These are phyloP conservation scores for Brettanomyces sp. DNA, from an alignment of 805 yeast species.

Conservation along the genomic window DNA sequence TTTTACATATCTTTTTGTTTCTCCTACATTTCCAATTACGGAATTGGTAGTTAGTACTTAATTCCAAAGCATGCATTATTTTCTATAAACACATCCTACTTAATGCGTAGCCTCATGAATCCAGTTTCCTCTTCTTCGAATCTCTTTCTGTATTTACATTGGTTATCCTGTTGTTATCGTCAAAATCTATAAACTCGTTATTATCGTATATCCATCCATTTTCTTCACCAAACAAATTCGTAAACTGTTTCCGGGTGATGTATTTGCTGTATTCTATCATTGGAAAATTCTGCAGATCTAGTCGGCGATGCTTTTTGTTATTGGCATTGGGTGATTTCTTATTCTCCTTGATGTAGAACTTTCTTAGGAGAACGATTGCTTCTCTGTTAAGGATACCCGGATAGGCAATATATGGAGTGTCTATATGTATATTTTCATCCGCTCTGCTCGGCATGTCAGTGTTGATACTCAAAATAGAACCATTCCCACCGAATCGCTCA, in stretches of 20 bases:
- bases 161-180: slow-evolving; percentile 2
- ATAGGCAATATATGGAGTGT: slow-evolving; percentile 36
- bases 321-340: slow-evolving; percentile 77
- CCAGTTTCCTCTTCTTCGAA: not conserved
- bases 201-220: slow-evolving; percentile 16
- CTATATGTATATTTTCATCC: not conserved
- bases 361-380: slow-evolving; percentile 71
- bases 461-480: slow-evolving; percentile 64
- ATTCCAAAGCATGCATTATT: no score
- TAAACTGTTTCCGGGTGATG: slow-evolving; percentile 42
- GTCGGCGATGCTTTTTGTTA: slow-evolving; percentile 57
- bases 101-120: no score
- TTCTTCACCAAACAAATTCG: slow-evolving; percentile 37
- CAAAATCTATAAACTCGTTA: slow-evolving; percentile 18
- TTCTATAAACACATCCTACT: no score
- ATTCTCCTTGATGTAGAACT: slow-evolving; percentile 81
- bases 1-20: no score
- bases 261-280: slow-evolving; percentile 46
- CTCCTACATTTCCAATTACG: no score
- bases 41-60: no score
- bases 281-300: slow-evolving; percentile 52
- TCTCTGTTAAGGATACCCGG: slow-evolving; percentile 80
- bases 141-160: not conserved
- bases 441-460: slow-evolving; percentile 23
- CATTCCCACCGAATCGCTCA: slow-evolving; percentile 95